Conservation (phyloP, 805 yeast species). For the Komagataella mondaviorum region DNA sequence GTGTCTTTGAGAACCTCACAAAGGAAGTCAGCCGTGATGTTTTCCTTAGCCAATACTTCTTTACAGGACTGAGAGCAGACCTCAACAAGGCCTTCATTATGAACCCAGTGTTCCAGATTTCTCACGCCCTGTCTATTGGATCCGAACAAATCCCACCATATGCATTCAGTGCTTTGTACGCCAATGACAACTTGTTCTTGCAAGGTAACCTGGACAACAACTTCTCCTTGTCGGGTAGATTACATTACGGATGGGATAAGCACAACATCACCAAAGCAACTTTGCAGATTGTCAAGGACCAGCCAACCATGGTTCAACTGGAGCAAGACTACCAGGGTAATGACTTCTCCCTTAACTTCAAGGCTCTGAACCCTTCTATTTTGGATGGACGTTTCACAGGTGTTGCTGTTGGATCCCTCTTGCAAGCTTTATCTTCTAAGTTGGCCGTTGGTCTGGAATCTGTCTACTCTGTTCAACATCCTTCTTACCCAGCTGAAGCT, state of each 20-base stretch:
- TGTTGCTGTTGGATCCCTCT: slow-evolving; percentile 80
- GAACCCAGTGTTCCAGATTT: slow-evolving; percentile 93
- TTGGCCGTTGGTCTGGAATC: slow-evolving; percentile 88
- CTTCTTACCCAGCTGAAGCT: slow-evolving; percentile 68
- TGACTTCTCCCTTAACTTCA: slow-evolving; percentile 81
- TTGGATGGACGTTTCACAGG: slow-evolving; percentile 72
- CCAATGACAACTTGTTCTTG: slow-evolving; percentile 69
- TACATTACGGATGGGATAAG: slow-evolving; percentile 84
- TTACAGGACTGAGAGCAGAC: slow-evolving; percentile 95
- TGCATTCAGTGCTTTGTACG: slow-evolving; percentile 82
- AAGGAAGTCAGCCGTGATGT: slow-evolving; percentile 93
- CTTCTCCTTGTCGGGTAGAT: slow-evolving; percentile 71
- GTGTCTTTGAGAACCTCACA: slow-evolving; percentile 84
- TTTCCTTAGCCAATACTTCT: slow-evolving; percentile 75
- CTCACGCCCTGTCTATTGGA: slow-evolving; percentile 86
- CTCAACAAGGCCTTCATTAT: slow-evolving; percentile 81
- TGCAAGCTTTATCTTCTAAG: slow-evolving; percentile 78
- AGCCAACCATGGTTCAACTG: slow-evolving; percentile 87
- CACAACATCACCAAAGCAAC: slow-evolving; percentile 70
- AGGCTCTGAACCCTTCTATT: slow-evolving; percentile 80
- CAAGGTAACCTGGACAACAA: slow-evolving; percentile 93
- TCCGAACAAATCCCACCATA: slow-evolving; percentile 79
- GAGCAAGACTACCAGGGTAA: slow-evolving; percentile 92
- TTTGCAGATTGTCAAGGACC: slow-evolving; percentile 76
- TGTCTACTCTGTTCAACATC: slow-evolving; percentile 59